These are phyloP conservation scores for Leccinum boreale DNA, from an alignment of 768 basidiomycete genomes.

Conservation along the genomic window DNA sequence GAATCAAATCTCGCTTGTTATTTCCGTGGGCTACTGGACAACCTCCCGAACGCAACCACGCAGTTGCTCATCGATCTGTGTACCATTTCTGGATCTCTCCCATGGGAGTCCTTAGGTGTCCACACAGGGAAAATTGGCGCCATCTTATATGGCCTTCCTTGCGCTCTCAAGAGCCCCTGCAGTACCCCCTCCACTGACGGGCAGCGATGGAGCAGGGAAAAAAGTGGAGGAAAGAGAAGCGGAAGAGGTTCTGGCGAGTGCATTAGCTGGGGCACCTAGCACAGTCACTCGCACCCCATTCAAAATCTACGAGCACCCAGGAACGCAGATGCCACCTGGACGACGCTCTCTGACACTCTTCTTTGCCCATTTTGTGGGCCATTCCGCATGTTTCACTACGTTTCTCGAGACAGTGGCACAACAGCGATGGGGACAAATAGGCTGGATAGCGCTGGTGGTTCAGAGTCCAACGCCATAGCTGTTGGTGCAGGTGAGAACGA, in stretches of 20 bases:
- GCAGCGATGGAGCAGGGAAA: slow-evolving; percentile 20
- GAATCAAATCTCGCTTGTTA: slow-evolving; percentile 85
- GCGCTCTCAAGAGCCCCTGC: slow-evolving; percentile 60
- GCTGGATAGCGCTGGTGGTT: slow-evolving; percentile 39
- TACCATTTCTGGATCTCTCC: slow-evolving; percentile 56
- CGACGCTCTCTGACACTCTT: slow-evolving; percentile 80
- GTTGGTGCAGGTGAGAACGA: slow-evolving; percentile 37
- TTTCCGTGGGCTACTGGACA: slow-evolving; percentile 79
- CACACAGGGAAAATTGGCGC: slow-evolving; percentile 26
- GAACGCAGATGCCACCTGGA: slow-evolving; percentile 37
- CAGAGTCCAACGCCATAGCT: slow-evolving; percentile 8
- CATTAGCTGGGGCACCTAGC: slow-evolving; percentile 26
- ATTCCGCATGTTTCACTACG: slow-evolving; percentile 73
- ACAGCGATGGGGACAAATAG: slow-evolving; percentile 68
- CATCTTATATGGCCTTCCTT: slow-evolving; percentile 80
- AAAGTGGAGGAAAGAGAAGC: slow-evolving; percentile 12
- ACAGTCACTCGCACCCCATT: slow-evolving; percentile 11
- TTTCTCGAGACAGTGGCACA: slow-evolving; percentile 87
- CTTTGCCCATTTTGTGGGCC: slow-evolving; percentile 93
- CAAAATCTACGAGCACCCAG: slow-evolving; percentile 3
- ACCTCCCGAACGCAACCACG: slow-evolving; percentile 85
- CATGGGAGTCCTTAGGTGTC: slow-evolving; percentile 28
- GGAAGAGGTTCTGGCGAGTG: slow-evolving; percentile 18
- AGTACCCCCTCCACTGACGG: slow-evolving; percentile 40
- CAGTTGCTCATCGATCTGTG: slow-evolving; percentile 90